Evolutionary conservation across 495 filamentous ascomycete species (phyloP).

Genomic region (Sphaerosporella brunnea): DNA sequence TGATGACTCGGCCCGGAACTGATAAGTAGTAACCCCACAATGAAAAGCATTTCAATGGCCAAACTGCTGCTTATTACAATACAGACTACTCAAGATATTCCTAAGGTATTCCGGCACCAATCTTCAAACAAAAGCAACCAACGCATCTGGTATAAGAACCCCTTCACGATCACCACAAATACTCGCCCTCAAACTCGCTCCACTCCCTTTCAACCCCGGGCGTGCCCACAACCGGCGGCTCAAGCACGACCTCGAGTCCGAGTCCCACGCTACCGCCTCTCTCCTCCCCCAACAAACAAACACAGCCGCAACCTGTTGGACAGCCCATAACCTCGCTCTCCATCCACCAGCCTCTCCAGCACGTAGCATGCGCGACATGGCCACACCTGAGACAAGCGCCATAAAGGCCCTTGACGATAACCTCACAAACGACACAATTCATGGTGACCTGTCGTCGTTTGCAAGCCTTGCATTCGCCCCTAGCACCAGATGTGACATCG

Average conservation of each 20-base stretch:
- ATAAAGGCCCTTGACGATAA: conserved; percentile 39
- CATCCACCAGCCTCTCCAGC: conserved; percentile 31
- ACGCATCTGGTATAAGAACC: not conserved
- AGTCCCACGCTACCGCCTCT: not conserved
- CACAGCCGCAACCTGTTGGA: conserved; percentile 30
- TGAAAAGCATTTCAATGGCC: too few species aligned
- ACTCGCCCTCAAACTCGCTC: not conserved
- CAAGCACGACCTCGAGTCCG: not conserved
- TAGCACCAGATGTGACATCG: conserved; percentile 32
- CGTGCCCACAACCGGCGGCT: not conserved
- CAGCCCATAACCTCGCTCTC: conserved; percentile 20
- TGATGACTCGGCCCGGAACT: too few species aligned
- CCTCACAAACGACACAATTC: conserved; percentile 41
- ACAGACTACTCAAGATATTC: too few species aligned
- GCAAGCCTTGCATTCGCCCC: conserved; percentile 37
- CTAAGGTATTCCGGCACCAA: too few species aligned
- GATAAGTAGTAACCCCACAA: too few species aligned
- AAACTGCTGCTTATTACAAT: too few species aligned
- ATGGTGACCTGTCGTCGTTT: conserved; percentile 37
- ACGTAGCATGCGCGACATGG: conserved; percentile 42
- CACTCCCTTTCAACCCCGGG: not conserved
- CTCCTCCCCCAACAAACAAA: not conserved
- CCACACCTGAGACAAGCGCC: conserved; percentile 42
- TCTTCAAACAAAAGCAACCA: too few species aligned
- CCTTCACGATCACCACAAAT: not conserved